A percentile compares a stretch with the other conserved stretches of the same genome.
These are phyloP conservation scores for Yamadazyma scolyti DNA, from an alignment of 805 yeast species.

Conservation along the genomic window DNA sequence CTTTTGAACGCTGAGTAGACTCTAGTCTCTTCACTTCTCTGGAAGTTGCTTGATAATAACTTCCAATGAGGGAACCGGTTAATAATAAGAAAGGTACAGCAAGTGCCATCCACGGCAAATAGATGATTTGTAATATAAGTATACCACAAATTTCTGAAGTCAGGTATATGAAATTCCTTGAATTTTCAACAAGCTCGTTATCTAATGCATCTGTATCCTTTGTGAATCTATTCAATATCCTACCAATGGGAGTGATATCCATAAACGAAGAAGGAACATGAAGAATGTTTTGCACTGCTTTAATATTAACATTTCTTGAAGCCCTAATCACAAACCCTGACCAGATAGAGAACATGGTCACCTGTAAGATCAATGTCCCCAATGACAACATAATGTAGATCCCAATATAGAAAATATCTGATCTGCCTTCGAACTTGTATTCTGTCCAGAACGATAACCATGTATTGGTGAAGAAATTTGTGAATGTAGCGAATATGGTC, in stretches of 20 bases:
- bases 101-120: constrained; percentile 38
- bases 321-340: constrained; percentile 48
- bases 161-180: constrained; percentile 56
- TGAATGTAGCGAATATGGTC: constrained; percentile 39
- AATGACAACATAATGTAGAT: constrained; percentile 60
- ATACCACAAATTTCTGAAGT: constrained; percentile 56
- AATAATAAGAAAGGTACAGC: constrained; percentile 28
- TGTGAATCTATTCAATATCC: constrained; percentile 81
- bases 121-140: constrained; percentile 27
- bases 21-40: constrained; percentile 38
- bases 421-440: constrained; percentile 41
- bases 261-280: constrained; percentile 78
- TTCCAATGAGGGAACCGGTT: constrained; percentile 19
- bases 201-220: constrained; percentile 84
- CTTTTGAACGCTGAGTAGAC: constrained; percentile 33
- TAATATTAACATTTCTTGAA: constrained; percentile 52
- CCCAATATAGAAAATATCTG: constrained; percentile 66
- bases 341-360: constrained; percentile 40
- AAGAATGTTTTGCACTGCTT: constrained; percentile 56
- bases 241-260: constrained; percentile 84
- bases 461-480: constrained; percentile 56
- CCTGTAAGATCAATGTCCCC: constrained; percentile 41
- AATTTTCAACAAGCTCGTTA: constrained; percentile 68
- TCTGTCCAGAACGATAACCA: constrained; percentile 85
- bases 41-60: constrained; percentile 32